phyloP scores from a whole-genome alignment of 2,329 filamentous ascomycete genomes.

The Mariannaea elegans region DNA sequence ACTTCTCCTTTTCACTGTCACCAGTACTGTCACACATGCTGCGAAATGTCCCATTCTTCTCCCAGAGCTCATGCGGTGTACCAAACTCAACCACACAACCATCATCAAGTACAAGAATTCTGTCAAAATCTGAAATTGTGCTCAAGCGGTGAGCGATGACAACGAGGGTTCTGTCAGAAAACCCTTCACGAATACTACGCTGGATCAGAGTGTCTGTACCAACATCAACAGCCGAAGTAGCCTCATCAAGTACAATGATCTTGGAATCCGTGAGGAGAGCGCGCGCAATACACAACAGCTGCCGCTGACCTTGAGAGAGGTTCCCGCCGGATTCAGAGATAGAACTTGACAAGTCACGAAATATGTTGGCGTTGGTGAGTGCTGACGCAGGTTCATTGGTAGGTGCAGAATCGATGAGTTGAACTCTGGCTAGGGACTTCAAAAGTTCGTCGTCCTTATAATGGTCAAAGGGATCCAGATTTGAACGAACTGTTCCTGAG shows the following conservation, averaged over 20 bases:
- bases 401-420: conserved; percentile 62
- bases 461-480: conserved; percentile 79
- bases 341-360: conserved; percentile 67
- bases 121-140: conserved; percentile 80
- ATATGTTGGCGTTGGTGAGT: conserved; percentile 64
- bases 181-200: conserved; percentile 75
- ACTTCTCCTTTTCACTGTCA: conserved; percentile 55
- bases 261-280: conserved; percentile 77
- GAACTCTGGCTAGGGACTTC: conserved; percentile 75
- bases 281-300: conserved; percentile 77
- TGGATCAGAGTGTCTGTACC: conserved; percentile 78
- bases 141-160: conserved; percentile 81
- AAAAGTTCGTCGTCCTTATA: conserved; percentile 74
- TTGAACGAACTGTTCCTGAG: conserved; percentile 78
- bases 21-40: conserved; percentile 68
- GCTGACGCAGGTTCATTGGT: no score
- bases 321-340: conserved; percentile 79
- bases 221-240: conserved; percentile 82
- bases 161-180: conserved; percentile 73
- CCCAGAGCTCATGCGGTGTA: conserved; percentile 70
- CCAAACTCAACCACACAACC: conserved; percentile 76
- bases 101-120: conserved; percentile 75
- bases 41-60: conserved; percentile 60
- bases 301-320: conserved; percentile 78
- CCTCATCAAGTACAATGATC: conserved; percentile 83